These are phyloP conservation scores for Coniophora puteana DNA, from an alignment of 1,284 basidiomycete genomes.

Conservation along the genomic window DNA sequence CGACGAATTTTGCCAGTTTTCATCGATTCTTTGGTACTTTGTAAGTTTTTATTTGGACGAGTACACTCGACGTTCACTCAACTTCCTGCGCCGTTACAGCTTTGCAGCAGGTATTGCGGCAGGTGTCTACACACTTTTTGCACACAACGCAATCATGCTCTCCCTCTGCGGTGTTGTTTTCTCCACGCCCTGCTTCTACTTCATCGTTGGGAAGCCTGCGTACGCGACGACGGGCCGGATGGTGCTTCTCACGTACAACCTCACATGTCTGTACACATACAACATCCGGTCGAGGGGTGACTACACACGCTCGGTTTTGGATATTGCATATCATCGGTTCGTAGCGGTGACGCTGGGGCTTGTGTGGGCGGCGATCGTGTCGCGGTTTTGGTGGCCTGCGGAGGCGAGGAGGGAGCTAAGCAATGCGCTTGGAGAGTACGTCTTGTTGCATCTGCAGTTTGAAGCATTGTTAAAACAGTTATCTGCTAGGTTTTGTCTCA, in stretches of 20 bases:
- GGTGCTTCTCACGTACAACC: slow-evolving; percentile 86
- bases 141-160: slow-evolving; percentile 71
- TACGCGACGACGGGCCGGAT: slow-evolving; percentile 83
- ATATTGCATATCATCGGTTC: slow-evolving; percentile 76
- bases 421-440: slow-evolving; percentile 82
- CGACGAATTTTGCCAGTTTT: slow-evolving; percentile 79
- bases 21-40: slow-evolving; percentile 82
- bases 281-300: slow-evolving; percentile 20
- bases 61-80: slow-evolving; percentile 1
- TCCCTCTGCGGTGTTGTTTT: slow-evolving; percentile 87
- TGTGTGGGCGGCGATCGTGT: slow-evolving; percentile 85
- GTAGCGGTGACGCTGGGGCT: slow-evolving; percentile 85
- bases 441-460: slow-evolving; percentile 10
- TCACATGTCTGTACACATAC: slow-evolving; percentile 86
- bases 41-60: slow-evolving; percentile 39
- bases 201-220: slow-evolving; percentile 77
- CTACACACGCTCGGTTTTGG: slow-evolving; percentile 46
- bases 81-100: slow-evolving; percentile 33
- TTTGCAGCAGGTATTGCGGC: slow-evolving; percentile 80
- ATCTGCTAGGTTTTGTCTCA: slow-evolving; percentile 65
- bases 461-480: neutral
- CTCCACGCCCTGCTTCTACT: slow-evolving; percentile 92
- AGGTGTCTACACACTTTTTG: slow-evolving; percentile 68
- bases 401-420: slow-evolving; percentile 88
- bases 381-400: slow-evolving; percentile 91